These are phyloP conservation scores for Plasmopara halstedii DNA, from an alignment of 352 stramenopile species.

Conservation along the genomic window DNA sequence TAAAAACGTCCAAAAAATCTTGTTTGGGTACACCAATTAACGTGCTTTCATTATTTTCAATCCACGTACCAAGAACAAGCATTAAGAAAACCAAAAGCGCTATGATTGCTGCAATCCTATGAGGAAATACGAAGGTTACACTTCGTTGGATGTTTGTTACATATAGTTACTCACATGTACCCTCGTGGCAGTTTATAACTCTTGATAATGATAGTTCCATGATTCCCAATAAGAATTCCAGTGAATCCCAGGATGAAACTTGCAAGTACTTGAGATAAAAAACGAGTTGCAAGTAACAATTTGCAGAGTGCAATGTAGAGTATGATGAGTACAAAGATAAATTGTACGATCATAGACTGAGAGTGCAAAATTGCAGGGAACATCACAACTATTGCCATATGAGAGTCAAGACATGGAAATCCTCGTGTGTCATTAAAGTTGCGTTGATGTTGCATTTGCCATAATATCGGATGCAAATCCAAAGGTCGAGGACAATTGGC, in stretches of 20 bases:
- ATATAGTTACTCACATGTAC: constrained; percentile 30
- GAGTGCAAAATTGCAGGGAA: constrained; percentile 44
- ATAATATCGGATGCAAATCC: constrained; percentile 36
- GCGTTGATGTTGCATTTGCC: constrained; percentile 11
- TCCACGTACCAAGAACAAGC: constrained; percentile 48
- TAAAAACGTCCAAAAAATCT: constrained; percentile 57
- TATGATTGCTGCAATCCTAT: constrained; percentile 38
- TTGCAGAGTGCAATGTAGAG: constrained; percentile 30
- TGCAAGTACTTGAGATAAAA: constrained; percentile 46
- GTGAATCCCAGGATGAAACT: constrained; percentile 56
- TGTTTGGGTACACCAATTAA: constrained; percentile 48
- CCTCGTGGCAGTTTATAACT: constrained; percentile 35
- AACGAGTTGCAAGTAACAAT: constrained; percentile 41
- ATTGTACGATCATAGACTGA: constrained; percentile 19
- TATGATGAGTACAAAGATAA: constrained; percentile 12
- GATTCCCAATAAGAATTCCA: constrained; percentile 48
- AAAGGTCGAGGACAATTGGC: constrained; percentile 36
- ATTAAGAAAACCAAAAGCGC: constrained; percentile 38
- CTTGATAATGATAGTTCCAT: constrained; percentile 41
- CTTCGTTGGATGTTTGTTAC: not conserved
- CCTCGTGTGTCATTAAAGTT: constrained; percentile 40
- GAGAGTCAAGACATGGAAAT: constrained; percentile 65
- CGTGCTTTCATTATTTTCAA: constrained; percentile 73
- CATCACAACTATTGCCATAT: constrained; percentile 69
- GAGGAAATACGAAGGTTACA: not conserved